Evolutionary conservation across 208 protist species (phyloP).

Genomic region (Trypanosoma theileri): DNA sequence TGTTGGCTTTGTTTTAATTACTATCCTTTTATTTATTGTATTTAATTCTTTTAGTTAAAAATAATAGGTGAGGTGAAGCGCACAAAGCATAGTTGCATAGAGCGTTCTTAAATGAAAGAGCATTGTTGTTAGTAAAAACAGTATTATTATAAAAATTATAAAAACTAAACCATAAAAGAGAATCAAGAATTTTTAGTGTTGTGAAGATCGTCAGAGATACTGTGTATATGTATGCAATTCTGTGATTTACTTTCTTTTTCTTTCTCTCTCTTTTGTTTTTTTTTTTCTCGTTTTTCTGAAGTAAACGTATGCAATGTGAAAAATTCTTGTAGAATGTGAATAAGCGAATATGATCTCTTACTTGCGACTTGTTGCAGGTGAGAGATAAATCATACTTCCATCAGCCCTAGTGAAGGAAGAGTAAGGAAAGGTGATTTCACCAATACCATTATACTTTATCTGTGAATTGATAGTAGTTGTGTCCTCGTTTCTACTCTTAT

Average conservation of each 20-base stretch:
- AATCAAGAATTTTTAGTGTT: too few species aligned
- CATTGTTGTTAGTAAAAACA: too few species aligned
- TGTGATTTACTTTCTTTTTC: neutral
- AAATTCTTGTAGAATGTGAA: too few species aligned
- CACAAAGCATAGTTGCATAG: too few species aligned
- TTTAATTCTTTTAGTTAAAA: too few species aligned
- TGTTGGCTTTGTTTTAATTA: neutral
- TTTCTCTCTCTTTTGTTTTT: neutral
- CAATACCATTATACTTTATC: neutral
- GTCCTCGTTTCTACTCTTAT: neutral
- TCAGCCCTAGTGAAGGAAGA: slow-evolving; percentile 18
- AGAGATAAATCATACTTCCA: slow-evolving; percentile 24
- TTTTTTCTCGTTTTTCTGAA: neutral
- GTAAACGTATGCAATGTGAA: neutral
- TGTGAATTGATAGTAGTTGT: neutral
- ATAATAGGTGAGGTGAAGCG: too few species aligned
- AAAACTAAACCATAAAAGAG: too few species aligned
- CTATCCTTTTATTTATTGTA: neutral
- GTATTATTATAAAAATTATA: too few species aligned
- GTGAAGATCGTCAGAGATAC: neutral
- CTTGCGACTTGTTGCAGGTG: neutral
- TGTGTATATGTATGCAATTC: neutral
- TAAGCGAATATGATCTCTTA: neutral
- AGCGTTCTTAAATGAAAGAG: too few species aligned
- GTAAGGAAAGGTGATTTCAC: slow-evolving; percentile 14